Conservation (phyloP, 495 filamentous ascomycete species). For the Penicillium ochrochloron region DNA sequence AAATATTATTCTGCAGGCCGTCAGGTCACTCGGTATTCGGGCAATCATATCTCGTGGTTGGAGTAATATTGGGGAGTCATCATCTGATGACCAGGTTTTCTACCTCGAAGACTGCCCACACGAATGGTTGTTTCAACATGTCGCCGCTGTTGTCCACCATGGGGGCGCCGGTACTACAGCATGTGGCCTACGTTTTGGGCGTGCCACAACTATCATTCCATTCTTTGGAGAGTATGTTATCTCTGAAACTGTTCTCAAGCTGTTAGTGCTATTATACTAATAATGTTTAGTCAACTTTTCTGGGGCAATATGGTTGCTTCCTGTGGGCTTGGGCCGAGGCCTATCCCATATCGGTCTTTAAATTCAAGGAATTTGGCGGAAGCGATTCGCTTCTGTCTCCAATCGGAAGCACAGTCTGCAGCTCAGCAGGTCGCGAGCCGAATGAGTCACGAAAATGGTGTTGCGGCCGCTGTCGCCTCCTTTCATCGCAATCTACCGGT, state of each 20-base stretch:
- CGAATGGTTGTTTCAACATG: slow-evolving; percentile 65
- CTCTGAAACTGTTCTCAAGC: neutral
- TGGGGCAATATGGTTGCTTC: slow-evolving; percentile 57
- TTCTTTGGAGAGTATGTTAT: slow-evolving; percentile 62
- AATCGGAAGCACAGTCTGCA: slow-evolving; percentile 57
- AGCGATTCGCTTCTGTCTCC: slow-evolving; percentile 65
- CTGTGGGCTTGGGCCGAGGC: slow-evolving; percentile 65
- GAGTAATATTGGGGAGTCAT: slow-evolving; percentile 54
- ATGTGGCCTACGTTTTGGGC: slow-evolving; percentile 55
- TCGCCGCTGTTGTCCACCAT: slow-evolving; percentile 63
- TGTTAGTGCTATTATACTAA: slow-evolving; percentile 1
- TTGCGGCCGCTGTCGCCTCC: neutral
- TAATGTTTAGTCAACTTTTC: slow-evolving; percentile 63
- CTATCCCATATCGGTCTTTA: slow-evolving; percentile 74
- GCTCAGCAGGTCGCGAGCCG: slow-evolving; percentile 62
- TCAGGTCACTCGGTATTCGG: slow-evolving; percentile 52
- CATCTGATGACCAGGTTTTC: slow-evolving; percentile 44
- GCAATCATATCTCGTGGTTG: slow-evolving; percentile 64
- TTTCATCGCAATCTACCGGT: slow-evolving; percentile 1
- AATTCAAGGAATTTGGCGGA: slow-evolving; percentile 50
- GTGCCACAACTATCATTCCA: slow-evolving; percentile 62
- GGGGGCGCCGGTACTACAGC: slow-evolving; percentile 67
- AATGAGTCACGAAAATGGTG: slow-evolving; percentile 48
- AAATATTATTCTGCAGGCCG: slow-evolving; percentile 52
- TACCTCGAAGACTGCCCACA: slow-evolving; percentile 63